phyloP scores from a whole-genome alignment of 208 protist genomes.

The Herpetomonas samuelpessoai region DNA sequence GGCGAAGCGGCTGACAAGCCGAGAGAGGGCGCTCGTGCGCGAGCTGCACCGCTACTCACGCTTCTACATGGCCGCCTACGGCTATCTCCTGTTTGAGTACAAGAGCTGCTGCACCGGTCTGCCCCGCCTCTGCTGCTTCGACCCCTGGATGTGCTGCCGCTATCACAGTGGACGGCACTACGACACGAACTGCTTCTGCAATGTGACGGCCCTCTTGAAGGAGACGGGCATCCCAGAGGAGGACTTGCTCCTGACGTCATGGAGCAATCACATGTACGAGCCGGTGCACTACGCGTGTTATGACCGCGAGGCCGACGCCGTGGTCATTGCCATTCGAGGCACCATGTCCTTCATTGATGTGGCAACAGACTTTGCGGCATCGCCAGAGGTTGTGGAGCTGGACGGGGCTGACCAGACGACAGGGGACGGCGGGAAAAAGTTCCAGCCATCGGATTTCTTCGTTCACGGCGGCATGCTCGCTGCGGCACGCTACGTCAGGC shows the following conservation, averaged over 20 bases:
- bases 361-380: conserved; percentile 72
- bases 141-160: conserved; percentile 72
- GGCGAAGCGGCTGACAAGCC: conserved; percentile 28
- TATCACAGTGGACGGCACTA: conserved; percentile 36
- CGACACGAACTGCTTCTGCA: conserved; percentile 51
- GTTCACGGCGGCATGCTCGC: conserved; percentile 82
- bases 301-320: conserved; percentile 41
- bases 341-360: conserved; percentile 87
- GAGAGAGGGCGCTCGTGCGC: conserved; percentile 26
- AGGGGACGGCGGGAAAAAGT: neutral
- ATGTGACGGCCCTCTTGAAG: conserved; percentile 62
- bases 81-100: conserved; percentile 73
- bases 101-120: conserved; percentile 58
- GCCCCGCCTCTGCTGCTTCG: conserved; percentile 47
- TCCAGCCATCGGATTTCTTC: conserved; percentile 50
- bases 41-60: conserved; percentile 61
- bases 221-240: conserved; percentile 49
- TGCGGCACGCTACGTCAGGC: conserved; percentile 56
- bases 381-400: conserved; percentile 38
- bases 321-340: conserved; percentile 83
- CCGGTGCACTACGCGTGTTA: conserved; percentile 81
- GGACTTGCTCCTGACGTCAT: conserved; percentile 69
- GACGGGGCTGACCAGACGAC: conserved; percentile 13
- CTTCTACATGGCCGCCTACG: conserved; percentile 81
- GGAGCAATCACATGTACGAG: conserved; percentile 61